These are phyloP conservation scores for Kluyveromyces wickerhamii DNA, from an alignment of 805 yeast genomes.

Conservation along the genomic window DNA sequence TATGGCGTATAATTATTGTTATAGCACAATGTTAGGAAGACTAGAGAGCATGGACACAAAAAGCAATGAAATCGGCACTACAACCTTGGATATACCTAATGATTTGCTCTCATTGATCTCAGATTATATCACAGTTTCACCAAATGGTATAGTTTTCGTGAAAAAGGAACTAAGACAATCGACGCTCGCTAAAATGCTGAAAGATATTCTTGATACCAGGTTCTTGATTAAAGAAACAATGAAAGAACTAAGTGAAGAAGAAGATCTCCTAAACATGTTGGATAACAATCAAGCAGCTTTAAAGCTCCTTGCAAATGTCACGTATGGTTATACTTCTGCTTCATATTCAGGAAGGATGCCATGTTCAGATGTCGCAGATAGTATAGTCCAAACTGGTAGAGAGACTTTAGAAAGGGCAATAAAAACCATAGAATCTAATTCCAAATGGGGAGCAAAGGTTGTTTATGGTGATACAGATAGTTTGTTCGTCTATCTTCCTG, in stretches of 20 bases:
- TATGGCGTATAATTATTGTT: constrained; percentile 86
- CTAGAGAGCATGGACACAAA: constrained; percentile 43
- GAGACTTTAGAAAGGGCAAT: constrained; percentile 74
- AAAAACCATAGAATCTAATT: constrained; percentile 49
- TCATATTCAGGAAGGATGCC: constrained; percentile 97
- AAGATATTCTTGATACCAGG: constrained; percentile 74
- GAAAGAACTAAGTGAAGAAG: constrained; percentile 43
- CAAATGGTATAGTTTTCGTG: constrained; percentile 80
- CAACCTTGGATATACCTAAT: constrained; percentile 41
- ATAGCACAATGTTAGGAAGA: constrained; percentile 61
- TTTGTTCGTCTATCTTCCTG: constrained; percentile 83
- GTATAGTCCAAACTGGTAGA: constrained; percentile 85
- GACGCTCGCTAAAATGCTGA: constrained; percentile 71
- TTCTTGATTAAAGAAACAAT: constrained; percentile 71
- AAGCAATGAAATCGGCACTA: constrained; percentile 46
- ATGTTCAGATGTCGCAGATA: constrained; percentile 88
- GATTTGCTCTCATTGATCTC: constrained; percentile 48
- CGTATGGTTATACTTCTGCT: constrained; percentile 94
- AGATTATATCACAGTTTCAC: constrained; percentile 60
- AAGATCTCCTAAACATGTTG: constrained; percentile 43
- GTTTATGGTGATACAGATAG: constrained; percentile 98
- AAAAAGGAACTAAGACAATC: constrained; percentile 61
- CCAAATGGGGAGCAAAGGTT: constrained; percentile 77
- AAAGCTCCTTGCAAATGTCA: constrained; percentile 87
- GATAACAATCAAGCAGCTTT: constrained; percentile 72